Evolutionary conservation across 2,329 filamentous ascomycete genomes (phyloP).

Genomic region (Penicillium paneum): DNA sequence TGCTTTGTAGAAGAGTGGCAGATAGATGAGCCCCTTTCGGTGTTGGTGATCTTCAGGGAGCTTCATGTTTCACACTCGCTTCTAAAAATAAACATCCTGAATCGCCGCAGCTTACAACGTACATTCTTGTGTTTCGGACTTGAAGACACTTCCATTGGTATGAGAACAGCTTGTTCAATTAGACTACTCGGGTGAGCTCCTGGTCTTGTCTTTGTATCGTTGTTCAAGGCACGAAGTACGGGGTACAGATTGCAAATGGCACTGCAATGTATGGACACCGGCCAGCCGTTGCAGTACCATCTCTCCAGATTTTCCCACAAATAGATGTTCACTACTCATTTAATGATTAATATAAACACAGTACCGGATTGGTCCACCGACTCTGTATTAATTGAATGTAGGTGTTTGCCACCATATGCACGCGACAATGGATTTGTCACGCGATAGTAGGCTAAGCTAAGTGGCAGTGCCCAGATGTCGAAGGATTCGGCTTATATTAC

Average conservation of each 20-base stretch:
- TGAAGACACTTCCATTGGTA: background rate
- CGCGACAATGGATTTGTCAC: background rate
- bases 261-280: background rate
- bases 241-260: background rate
- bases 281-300: background rate
- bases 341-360: background rate
- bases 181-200: background rate
- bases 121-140: background rate
- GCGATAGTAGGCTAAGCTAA: no score
- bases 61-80: constrained; percentile 1
- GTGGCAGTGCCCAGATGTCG: background rate
- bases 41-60: background rate
- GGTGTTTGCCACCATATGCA: background rate
- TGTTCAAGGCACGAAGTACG: no score
- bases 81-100: background rate
- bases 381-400: background rate
- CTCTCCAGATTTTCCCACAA: background rate
- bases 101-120: background rate
- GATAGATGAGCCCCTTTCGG: background rate
- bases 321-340: background rate
- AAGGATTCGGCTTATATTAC: background rate
- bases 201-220: background rate
- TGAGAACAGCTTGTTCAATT: background rate
- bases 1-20: background rate
- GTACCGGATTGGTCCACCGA: background rate